These are phyloP conservation scores for Oryza meridionalis DNA, from an alignment of 176 grass and related monocot genomes.

Conservation along the genomic window DNA sequence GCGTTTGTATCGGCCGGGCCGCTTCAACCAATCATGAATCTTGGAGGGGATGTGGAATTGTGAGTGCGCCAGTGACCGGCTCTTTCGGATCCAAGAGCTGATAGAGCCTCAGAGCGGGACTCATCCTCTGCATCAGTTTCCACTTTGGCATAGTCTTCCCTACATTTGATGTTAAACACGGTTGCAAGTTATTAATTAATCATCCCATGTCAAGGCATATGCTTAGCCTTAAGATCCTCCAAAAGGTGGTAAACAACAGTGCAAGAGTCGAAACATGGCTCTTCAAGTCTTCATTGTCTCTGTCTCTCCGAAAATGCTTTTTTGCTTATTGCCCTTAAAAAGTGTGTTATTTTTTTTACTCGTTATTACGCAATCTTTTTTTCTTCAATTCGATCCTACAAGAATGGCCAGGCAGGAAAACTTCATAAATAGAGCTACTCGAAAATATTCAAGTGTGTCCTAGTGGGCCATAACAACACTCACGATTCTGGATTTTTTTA, in stretches of 20 bases:
- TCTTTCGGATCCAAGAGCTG: constrained; percentile 1
- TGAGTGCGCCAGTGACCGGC: not conserved
- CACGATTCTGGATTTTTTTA: not conserved
- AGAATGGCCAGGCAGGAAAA: not conserved
- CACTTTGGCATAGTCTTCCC: not conserved
- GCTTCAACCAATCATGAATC: not conserved
- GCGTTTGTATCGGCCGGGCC: constrained; percentile 29
- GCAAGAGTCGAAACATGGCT: not conserved
- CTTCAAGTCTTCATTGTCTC: not conserved
- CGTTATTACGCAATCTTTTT: no score
- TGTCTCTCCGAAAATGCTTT: not conserved
- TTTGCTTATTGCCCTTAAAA: not conserved
- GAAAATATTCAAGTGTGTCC: not conserved
- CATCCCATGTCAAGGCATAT: not conserved
- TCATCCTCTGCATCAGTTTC: not conserved
- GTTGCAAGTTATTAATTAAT: not conserved
- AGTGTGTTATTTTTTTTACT: not conserved
- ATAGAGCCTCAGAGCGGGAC: not conserved
- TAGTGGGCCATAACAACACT: not conserved
- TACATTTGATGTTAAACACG: not conserved
- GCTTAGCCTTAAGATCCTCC: not conserved
- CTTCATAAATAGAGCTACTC: not conserved
- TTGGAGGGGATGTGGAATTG: not conserved
- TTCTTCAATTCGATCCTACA: not conserved
- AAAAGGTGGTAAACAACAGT: not conserved